Evolutionary conservation across 495 filamentous ascomycete species (phyloP), one percentile per base, ranked within the genome.

Genomic region (Penicillium lagena): DNA sequence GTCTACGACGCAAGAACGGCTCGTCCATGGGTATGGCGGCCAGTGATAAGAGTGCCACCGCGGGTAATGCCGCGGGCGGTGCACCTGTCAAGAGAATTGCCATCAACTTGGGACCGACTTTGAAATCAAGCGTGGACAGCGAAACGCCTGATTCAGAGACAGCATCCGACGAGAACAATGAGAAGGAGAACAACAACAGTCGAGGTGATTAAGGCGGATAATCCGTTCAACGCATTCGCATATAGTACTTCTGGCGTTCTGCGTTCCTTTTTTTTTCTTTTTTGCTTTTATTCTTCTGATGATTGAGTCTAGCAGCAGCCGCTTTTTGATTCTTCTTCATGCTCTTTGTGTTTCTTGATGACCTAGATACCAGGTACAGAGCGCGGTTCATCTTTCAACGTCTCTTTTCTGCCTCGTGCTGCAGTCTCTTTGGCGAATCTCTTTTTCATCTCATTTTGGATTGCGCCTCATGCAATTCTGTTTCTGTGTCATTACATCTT

Each of bases 51-150:
- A 51, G 54, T 29, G 46, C 55, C 36, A 40, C 50, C 11, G 39
- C 57, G 22, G 58, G 56, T 36, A 62, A 50, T 12, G 45, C 52
- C 7, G 54, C 49, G 12, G 50, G 51, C 33, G 58, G 60, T n/a
- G 58, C 64, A 12, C 50, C 62, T n/a, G 71, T 69, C 11, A 74
- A 73, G 52, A 60, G 67, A 42, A 76, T 76, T 34, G 72, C 73
- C n/a, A 76, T 76, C 42, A 75, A 73, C 35, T 45, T 76, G 11
- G 52, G 62, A 14, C 54, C 35, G 31, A 54, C 48, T 6, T 22
- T 33, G 29, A 67, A 66, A 37, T 29, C 55, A 7, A 30, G 48
- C 1, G 32, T 48, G 27, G 54, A 58, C 12, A 42, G 22, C 28
- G 52, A 55, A n/a, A 35, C 42, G 7, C 51, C 51, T 7, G 40